Percentiles rank a stretch among this genome's conserved stretches.
Evolutionary conservation across 371 early-diverging fungal species (phyloP).

Genomic region (Rhizopus stolonifer): DNA sequence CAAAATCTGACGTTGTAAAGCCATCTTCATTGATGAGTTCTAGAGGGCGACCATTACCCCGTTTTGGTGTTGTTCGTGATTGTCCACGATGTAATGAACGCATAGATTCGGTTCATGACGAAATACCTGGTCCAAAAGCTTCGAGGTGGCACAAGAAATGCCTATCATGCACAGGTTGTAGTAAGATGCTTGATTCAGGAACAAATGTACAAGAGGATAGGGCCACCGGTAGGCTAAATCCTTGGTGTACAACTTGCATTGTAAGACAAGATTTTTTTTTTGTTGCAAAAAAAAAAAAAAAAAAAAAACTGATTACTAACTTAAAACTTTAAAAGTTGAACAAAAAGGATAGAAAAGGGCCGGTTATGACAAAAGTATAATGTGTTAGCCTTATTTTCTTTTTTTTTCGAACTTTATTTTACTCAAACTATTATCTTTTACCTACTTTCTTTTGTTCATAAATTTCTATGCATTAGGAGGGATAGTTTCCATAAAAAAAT

Average conservation of each 20-base stretch:
- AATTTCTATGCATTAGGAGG: too few species aligned
- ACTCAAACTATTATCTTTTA: too few species aligned
- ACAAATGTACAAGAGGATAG: constrained; percentile 31
- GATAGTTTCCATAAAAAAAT: too few species aligned
- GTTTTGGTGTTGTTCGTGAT: constrained; percentile 33
- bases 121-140: constrained; percentile 46
- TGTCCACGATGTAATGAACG: constrained; percentile 43
- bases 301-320: too few species aligned
- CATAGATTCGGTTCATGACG: constrained; percentile 43
- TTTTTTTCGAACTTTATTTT: too few species aligned
- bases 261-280: constrained; percentile 16
- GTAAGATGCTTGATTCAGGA: constrained; percentile 42
- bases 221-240: constrained; percentile 16
- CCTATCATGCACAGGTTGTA: constrained; percentile 32
- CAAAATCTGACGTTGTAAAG: constrained; percentile 9
- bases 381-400: too few species aligned
- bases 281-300: not conserved
- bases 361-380: not conserved
- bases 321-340: not conserved
- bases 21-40: constrained; percentile 41
- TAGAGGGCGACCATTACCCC: constrained; percentile 34
- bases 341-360: not conserved
- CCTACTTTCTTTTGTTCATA: too few species aligned
- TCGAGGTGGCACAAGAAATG: constrained; percentile 47
- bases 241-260: constrained; percentile 42